Evolutionary conservation across 495 filamentous ascomycete species (phyloP).

Genomic region (Neurospora terricola): DNA sequence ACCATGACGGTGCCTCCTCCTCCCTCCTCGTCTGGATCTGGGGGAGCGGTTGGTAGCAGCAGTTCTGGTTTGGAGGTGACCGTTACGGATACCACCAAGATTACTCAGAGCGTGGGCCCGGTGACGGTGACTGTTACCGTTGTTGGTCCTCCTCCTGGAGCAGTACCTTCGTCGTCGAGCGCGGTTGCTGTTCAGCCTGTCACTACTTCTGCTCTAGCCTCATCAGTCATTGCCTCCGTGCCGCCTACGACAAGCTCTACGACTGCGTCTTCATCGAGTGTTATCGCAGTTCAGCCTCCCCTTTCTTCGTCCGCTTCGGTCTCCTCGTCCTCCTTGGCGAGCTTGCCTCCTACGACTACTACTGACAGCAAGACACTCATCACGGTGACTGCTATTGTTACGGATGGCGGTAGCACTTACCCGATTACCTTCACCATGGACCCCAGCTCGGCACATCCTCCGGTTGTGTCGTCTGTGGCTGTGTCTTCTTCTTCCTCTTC

Average conservation of each 20-base stretch:
- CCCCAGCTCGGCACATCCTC: neutral
- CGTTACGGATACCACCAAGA: neutral
- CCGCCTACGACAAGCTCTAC: neutral
- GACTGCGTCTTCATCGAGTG: neutral
- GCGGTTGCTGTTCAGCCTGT: neutral
- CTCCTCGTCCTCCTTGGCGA: neutral
- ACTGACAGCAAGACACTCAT: neutral
- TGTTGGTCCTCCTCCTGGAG: neutral
- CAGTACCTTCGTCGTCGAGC: neutral
- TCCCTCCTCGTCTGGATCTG: neutral
- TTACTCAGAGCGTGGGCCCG: neutral
- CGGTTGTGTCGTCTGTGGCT: neutral
- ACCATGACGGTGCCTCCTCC: constrained; percentile 8
- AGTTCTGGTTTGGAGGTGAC: neutral
- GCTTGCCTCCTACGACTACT: neutral
- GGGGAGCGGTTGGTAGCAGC: neutral
- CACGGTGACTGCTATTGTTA: constrained; percentile 2
- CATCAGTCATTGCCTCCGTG: neutral
- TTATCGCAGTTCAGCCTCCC: neutral
- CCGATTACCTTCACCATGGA: constrained; percentile 7
- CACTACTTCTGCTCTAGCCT: neutral
- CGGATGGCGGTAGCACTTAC: neutral
- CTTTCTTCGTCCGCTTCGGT: neutral
- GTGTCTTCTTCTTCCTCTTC: neutral
- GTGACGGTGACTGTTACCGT: neutral